These are phyloP conservation scores for Mycena albidolilacea DNA, from an alignment of 768 basidiomycete species.

Conservation along the genomic window DNA sequence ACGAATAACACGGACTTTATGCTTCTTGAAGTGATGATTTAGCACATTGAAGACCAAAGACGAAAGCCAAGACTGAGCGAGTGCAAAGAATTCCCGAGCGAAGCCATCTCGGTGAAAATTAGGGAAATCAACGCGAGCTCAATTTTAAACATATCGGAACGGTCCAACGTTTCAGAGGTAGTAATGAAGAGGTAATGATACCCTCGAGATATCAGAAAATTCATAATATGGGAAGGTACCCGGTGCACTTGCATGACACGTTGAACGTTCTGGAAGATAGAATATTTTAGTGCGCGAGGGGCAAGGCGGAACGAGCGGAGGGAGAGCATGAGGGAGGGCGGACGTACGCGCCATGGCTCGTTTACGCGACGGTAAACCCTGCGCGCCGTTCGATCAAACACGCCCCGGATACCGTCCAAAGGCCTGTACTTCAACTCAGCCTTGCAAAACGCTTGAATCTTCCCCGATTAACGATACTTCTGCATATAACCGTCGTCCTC, in stretches of 20 bases:
- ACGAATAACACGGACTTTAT: not conserved
- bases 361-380: no score
- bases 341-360: no score
- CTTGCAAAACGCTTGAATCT: no score
- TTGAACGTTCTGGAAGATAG: no score
- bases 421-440: no score
- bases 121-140: not conserved
- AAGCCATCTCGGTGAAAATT: not conserved
- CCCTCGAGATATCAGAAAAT: conserved; percentile 11
- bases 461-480: no score
- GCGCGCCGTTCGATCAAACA: no score
- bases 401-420: no score
- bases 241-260: conserved; percentile 1
- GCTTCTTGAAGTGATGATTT: not conserved
- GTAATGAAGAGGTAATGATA: not conserved
- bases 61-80: not conserved
- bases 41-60: not conserved
- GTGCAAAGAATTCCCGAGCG: not conserved
- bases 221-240: not conserved
- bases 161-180: conserved; percentile 1
- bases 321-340: no score
- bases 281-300: no score
- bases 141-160: not conserved
- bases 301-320: no score
- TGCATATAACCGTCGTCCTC: no score